Evolutionary conservation across 1,139 yeast genomes (phyloP), one percentile per base, ranked within the genome.

Genomic region (Pichia sp.): DNA sequence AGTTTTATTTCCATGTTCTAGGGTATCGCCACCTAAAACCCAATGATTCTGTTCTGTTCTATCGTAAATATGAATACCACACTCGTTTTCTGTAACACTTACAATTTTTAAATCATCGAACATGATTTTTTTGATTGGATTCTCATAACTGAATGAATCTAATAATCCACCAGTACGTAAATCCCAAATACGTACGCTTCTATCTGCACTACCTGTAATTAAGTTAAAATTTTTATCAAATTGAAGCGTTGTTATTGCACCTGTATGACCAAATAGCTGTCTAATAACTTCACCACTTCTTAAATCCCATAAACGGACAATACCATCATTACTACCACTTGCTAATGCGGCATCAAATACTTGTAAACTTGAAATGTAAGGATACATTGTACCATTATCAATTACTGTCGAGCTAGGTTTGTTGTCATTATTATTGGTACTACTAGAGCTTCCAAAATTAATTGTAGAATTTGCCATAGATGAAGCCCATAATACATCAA

Each of bases 281-380:
- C 89, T 71, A 39, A 81, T 79, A 13, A 81, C 83, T 54, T 79
- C 82, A 6, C 88, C 88, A 26, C 79, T 72, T 53, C 90, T 72
- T 53, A 84, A 65, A 64, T 85, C 92, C 92, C 92, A 85, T 39
- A 85, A 68, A 48, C 90, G 68, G 11, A 85, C 87, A 9, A 80
- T 62, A 12, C 90, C 90, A 60, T 85, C 92, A 40, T 80, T 80
- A 0, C 89, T 80, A 30, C 92, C 92, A 0, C 88, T 79, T 0
- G 86, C 92, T 58, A 80, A 68, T 0, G 87, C 89, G 0, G 85
- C 85, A 55, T 80, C 86, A 59, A 72, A 79, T 46, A 82, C 77
- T 59, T 82, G 92, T 40, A 79, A 57, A 0, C 82, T 79, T 0
- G 81, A 79, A 16, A 79, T 77, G 55, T 75, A 77, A 16, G 76